Evolutionary conservation across 2,329 filamentous ascomycete species (phyloP).

Genomic region (Penicillium sp.): DNA sequence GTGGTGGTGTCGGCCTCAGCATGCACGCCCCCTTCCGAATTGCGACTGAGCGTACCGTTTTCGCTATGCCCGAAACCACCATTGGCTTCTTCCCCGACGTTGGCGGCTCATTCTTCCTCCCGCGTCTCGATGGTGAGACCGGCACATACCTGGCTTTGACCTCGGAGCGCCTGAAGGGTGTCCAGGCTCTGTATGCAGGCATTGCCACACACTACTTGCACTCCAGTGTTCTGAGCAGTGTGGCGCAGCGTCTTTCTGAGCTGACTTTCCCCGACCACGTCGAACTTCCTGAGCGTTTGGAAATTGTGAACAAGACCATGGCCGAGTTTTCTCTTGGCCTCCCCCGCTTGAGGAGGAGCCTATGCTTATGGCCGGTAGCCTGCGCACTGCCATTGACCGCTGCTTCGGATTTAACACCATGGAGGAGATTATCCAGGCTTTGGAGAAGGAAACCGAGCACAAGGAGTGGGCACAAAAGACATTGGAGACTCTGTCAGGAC

Average conservation of each 20-base stretch:
- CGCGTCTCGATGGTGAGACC: slow-evolving; percentile 78
- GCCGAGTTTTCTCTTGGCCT: slow-evolving; percentile 88
- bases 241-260: slow-evolving; percentile 85
- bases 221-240: slow-evolving; percentile 76
- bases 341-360: slow-evolving; percentile 59
- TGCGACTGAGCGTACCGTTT: slow-evolving; percentile 90
- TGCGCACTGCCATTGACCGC: slow-evolving; percentile 80
- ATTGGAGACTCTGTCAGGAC: slow-evolving; percentile 68
- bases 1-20: slow-evolving; percentile 89
- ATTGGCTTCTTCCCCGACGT: slow-evolving; percentile 99
- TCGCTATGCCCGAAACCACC: slow-evolving; percentile 97
- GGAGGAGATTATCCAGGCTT: slow-evolving; percentile 66
- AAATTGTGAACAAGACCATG: slow-evolving; percentile 79
- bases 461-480: slow-evolving; percentile 78
- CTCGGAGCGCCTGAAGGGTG: slow-evolving; percentile 76
- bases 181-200: slow-evolving; percentile 85
- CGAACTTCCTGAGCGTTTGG: slow-evolving; percentile 60
- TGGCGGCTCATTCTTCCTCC: slow-evolving; percentile 92
- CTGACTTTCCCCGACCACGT: slow-evolving; percentile 82
- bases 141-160: slow-evolving; percentile 94
- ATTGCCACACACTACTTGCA: slow-evolving; percentile 96
- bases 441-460: slow-evolving; percentile 57
- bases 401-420: slow-evolving; percentile 71
- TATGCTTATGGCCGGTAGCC: slow-evolving; percentile 64
- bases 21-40: slow-evolving; percentile 95